Percentiles rank a stretch among this genome's conserved stretches.
Conservation (phyloP, 2,329 filamentous ascomycete species). For the Penicillium digitatum region DNA sequence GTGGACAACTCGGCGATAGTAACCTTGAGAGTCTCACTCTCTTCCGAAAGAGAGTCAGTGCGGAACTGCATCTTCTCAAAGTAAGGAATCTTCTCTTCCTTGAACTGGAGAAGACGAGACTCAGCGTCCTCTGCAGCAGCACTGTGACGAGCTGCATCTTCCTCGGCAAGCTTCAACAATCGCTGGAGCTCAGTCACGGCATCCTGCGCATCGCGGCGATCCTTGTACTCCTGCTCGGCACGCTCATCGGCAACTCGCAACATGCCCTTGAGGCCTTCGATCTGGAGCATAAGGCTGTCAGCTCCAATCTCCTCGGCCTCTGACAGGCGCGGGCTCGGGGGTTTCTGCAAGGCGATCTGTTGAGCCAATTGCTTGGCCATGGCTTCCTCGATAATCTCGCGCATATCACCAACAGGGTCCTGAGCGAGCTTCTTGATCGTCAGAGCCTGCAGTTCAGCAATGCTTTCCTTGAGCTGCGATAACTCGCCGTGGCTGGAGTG, state of each 20-base stretch:
- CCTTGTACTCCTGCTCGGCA: conserved; percentile 60
- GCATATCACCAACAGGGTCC: conserved; percentile 51
- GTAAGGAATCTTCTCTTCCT: conserved; percentile 67
- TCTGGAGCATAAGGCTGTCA: conserved; percentile 52
- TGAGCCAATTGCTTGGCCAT: conserved; percentile 56
- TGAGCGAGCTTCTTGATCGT: conserved; percentile 35
- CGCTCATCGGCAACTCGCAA: conserved; percentile 61
- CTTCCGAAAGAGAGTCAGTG: conserved; percentile 63
- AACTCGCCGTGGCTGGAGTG: conserved; percentile 35
- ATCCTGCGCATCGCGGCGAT: conserved; percentile 66
- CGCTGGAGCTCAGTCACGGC: conserved; percentile 68
- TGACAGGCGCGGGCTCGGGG: conserved; percentile 44
- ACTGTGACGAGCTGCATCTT: conserved; percentile 46
- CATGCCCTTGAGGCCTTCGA: conserved; percentile 66
- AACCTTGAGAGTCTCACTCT: conserved; percentile 56
- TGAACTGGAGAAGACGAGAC: conserved; percentile 58
- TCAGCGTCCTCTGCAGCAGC: conserved; percentile 60
- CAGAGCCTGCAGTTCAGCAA: conserved; percentile 42
- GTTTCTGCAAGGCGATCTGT: conserved; percentile 22
- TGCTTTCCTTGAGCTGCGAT: conserved; percentile 37
- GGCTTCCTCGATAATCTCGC: conserved; percentile 60
- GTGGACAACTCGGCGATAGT: conserved; percentile 52
- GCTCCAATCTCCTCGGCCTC: conserved; percentile 52
- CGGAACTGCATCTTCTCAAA: conserved; percentile 63
- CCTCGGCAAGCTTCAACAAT: conserved; percentile 64